A percentile compares a stretch with the other conserved stretches of the same genome.
phyloP scores from a whole-genome alignment of 345 rosid genomes.

The Moringa oleifera region DNA sequence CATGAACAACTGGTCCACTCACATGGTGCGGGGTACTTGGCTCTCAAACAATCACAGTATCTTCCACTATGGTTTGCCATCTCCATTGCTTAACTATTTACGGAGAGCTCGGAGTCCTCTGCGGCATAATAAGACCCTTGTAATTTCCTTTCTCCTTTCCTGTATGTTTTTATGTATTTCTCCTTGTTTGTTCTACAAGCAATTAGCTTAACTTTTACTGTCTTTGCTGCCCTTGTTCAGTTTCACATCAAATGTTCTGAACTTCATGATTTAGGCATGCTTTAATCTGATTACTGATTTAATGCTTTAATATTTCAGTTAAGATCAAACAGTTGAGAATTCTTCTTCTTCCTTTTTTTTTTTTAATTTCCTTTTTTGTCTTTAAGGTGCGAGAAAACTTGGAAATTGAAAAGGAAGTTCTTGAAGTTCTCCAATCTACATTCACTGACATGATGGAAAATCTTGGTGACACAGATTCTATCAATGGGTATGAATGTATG shows the following conservation, averaged over 20 bases:
- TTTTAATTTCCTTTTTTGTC: slow-evolving; percentile 8
- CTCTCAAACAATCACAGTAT: slow-evolving; percentile 54
- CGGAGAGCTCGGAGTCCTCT: slow-evolving; percentile 38
- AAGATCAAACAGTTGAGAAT: neutral
- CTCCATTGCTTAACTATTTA: slow-evolving; percentile 60
- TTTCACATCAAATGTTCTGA: neutral
- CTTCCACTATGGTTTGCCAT: slow-evolving; percentile 80
- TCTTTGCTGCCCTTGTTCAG: neutral
- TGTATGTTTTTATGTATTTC: neutral
- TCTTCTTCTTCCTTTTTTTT: neutral
- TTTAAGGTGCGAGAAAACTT: slow-evolving; percentile 44
- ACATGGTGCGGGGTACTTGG: slow-evolving; percentile 97
- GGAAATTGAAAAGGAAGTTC: slow-evolving; percentile 58
- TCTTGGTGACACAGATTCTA: slow-evolving; percentile 44
- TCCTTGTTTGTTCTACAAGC: neutral
- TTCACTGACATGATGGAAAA: slow-evolving; percentile 62
- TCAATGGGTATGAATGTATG: slow-evolving; percentile 33
- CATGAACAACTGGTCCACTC: slow-evolving; percentile 42
- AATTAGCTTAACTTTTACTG: neutral
- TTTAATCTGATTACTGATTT: neutral
- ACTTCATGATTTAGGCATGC: neutral
- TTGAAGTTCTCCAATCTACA: slow-evolving; percentile 48
- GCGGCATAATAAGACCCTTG: slow-evolving; percentile 18
- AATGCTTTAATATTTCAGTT: neutral
- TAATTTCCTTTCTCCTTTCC: slow-evolving; percentile 26